Evolutionary conservation across 495 filamentous ascomycete species (phyloP).

Genomic region (Podospora bellae-mahoneyi): DNA sequence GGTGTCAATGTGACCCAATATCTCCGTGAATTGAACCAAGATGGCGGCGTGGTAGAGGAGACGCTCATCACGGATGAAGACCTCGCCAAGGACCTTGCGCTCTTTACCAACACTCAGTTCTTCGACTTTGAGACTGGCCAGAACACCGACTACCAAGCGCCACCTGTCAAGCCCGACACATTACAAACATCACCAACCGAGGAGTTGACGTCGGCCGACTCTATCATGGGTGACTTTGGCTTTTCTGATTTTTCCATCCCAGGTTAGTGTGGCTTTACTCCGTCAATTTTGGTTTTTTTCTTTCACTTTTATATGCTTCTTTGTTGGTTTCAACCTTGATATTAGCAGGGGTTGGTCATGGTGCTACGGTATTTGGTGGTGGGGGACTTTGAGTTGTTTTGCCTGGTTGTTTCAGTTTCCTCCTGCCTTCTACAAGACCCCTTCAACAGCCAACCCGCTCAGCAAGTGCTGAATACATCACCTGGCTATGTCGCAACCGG

Average conservation of each 20-base stretch:
- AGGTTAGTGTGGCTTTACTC: constrained; percentile 23
- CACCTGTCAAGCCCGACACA: constrained; percentile 35
- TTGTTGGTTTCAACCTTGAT: neutral
- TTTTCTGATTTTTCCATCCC: constrained; percentile 31
- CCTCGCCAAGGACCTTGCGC: constrained; percentile 64
- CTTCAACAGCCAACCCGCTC: neutral
- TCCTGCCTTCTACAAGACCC: neutral
- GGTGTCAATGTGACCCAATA: constrained; percentile 83
- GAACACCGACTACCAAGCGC: constrained; percentile 40
- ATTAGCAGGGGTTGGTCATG: neutral
- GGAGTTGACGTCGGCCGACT: constrained; percentile 35
- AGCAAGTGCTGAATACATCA: neutral
- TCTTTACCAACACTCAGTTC: constrained; percentile 94
- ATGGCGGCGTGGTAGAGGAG: constrained; percentile 63
- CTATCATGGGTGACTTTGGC: constrained; percentile 39
- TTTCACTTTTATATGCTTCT: neutral
- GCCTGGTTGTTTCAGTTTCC: neutral
- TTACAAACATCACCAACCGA: constrained; percentile 36
- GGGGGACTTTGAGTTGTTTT: neutral
- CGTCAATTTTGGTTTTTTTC: neutral
- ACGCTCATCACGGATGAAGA: constrained; percentile 55
- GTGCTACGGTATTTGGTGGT: neutral
- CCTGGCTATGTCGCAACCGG: neutral
- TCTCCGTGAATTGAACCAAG: constrained; percentile 79
- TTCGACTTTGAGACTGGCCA: constrained; percentile 72